Evolutionary conservation across 352 stramenopile species (phyloP).

Genomic region (Saprolegnia parasitica): DNA sequence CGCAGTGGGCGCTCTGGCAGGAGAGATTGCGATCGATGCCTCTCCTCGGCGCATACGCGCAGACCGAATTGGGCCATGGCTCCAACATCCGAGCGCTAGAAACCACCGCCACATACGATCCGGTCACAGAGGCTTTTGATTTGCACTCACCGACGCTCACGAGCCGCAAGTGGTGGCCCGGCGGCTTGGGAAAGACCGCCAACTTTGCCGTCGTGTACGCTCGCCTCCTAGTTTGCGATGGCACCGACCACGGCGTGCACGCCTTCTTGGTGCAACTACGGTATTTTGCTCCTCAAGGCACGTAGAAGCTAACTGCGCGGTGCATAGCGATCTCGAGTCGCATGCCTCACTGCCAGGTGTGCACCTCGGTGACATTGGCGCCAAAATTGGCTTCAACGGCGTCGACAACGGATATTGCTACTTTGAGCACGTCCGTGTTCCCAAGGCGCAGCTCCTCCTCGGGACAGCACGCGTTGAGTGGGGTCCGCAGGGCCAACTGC

Average conservation of each 20-base stretch:
- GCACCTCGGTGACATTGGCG: conserved; percentile 85
- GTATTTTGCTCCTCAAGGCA: conserved; percentile 29
- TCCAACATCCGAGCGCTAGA: conserved; percentile 88
- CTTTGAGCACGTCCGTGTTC: conserved; percentile 85
- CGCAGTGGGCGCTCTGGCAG: conserved; percentile 42
- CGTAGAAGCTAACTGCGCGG: not conserved
- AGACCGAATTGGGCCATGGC: conserved; percentile 95
- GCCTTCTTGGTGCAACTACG: conserved; percentile 91
- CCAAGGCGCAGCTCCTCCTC: conserved; percentile 51
- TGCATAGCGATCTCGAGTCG: conserved; percentile 52
- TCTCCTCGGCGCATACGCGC: conserved; percentile 89
- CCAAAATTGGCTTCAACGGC: conserved; percentile 86
- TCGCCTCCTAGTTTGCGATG: conserved; percentile 47
- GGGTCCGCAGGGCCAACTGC: conserved; percentile 51
- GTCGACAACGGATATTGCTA: conserved; percentile 89
- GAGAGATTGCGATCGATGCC: conserved; percentile 54
- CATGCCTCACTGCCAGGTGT: conserved; percentile 83
- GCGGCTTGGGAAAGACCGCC: conserved; percentile 83
- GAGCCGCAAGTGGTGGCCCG: conserved; percentile 94
- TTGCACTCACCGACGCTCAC: conserved; percentile 94
- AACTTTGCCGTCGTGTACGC: conserved; percentile 92
- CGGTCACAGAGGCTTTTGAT: conserved; percentile 85
- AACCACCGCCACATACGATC: conserved; percentile 91
- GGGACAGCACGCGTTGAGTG: conserved; percentile 49
- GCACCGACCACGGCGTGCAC: conserved; percentile 80